These are phyloP conservation scores for Neonectria ditissima DNA, from an alignment of 2,329 filamentous ascomycete species.

Conservation along the genomic window DNA sequence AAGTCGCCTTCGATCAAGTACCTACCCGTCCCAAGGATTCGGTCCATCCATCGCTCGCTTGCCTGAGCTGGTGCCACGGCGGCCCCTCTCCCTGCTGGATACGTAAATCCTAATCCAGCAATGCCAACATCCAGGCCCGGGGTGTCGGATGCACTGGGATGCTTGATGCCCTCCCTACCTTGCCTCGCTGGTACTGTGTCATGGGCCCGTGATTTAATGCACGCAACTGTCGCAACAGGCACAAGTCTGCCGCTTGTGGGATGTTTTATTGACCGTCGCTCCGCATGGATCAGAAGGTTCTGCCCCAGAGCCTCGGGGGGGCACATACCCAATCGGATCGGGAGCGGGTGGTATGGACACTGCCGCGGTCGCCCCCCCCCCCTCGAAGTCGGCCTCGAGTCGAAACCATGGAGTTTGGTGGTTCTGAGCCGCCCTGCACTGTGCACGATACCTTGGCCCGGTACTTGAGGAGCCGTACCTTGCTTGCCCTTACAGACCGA, in stretches of 20 bases:
- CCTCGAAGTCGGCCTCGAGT: constrained; percentile 14
- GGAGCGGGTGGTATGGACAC: constrained; percentile 33
- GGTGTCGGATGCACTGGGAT: constrained; percentile 19
- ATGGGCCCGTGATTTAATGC: constrained; percentile 42
- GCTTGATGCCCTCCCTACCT: constrained; percentile 24
- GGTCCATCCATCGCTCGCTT: constrained; percentile 32
- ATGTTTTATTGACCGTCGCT: constrained; percentile 42
- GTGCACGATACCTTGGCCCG: constrained; percentile 35
- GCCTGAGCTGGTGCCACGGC: constrained; percentile 18
- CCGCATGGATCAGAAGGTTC: constrained; percentile 40
- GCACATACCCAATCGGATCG: constrained; percentile 42
- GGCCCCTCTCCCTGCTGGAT: not conserved
- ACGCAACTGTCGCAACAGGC: constrained; percentile 46
- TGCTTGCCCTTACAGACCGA: constrained; percentile 18
- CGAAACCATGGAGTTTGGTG: not conserved
- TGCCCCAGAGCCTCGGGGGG: constrained; percentile 33
- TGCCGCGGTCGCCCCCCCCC: constrained; percentile 32
- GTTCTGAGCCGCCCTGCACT: constrained; percentile 37
- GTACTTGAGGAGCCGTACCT: constrained; percentile 24
- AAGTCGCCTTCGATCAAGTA: constrained; percentile 7
- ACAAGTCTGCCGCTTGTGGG: constrained; percentile 42
- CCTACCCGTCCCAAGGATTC: constrained; percentile 23
- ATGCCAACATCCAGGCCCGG: constrained; percentile 17
- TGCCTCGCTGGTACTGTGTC: constrained; percentile 27
- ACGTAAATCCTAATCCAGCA: constrained; percentile 5